Evolutionary conservation across 345 rosid species (phyloP), one percentile per base, ranked within the genome.

Genomic region (Melaleuca quinquenervia): DNA sequence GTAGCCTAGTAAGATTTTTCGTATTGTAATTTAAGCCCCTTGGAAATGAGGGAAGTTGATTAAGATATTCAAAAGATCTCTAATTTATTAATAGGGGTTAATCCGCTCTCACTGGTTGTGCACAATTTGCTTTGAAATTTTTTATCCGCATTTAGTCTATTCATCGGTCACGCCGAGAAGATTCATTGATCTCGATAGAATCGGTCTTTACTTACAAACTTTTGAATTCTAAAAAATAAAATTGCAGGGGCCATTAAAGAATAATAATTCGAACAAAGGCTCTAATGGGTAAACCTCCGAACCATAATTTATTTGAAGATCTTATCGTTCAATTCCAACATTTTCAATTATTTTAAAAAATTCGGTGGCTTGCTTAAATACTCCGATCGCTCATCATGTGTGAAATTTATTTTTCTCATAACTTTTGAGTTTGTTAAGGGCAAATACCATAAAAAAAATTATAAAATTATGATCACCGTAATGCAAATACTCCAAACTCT

Each of bases 1-100:
- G 2, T 14, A 0, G 1, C 5, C n/a, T 0, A 60, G 5, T 15
- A 7, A 0, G 41, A 41, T 41, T 29, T 29, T 0, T 3, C 0
- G 3, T 29, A 29, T 7, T 0, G 11, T 8, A 29, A 21, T 64
- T 62, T 6, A 3, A 2, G 16, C 3, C 3, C 21, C 48, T 4
- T 0, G 3, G 22, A 41, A 24, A 18, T 36, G 0, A 70, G 13
- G 22, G 11, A 0, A 0, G 0, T 0, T 2, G 0, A 1, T 32
- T 10, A 64, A 64, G 24, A 18, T 0, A 1, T 32, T 8, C n/a
- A 16, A 0, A 12, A 6, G 24, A 32, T 1, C 8, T 16, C 45
- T 11, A 15, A 3, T 64, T 64, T 6, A 62, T 62, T 21, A 62
- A 29, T 3, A 7, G 44, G 75, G 1, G 3, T 2, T 6, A 7